phyloP scores from a whole-genome alignment of 192 early-diverging fungal genomes.

The Coemansia sp. region DNA sequence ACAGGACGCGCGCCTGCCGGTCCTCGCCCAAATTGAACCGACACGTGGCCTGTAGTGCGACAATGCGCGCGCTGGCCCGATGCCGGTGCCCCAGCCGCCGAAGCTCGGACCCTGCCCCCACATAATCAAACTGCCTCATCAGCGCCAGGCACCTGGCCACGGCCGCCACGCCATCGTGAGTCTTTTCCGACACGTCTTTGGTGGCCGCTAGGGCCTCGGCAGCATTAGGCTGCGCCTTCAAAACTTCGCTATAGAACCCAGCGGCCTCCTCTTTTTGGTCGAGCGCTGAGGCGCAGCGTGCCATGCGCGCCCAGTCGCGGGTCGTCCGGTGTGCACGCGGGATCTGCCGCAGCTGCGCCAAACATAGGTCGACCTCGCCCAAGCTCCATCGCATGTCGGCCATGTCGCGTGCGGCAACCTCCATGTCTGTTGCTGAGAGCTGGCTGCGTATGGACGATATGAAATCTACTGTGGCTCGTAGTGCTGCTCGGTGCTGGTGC shows the following conservation, averaged over 20 bases:
- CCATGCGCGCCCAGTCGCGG: conserved; percentile 42
- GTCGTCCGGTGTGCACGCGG: conserved; percentile 31
- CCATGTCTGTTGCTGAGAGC: conserved; percentile 25
- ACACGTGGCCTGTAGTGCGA: conserved; percentile 45
- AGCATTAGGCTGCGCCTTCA: conserved; percentile 35
- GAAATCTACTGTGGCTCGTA: conserved; percentile 42
- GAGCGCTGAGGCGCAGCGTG: conserved; percentile 28
- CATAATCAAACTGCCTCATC: conserved; percentile 35
- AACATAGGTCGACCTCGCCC: conserved; percentile 44
- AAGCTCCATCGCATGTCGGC: conserved; percentile 40
- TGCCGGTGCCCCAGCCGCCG: conserved; percentile 24
- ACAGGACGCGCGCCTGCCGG: conserved; percentile 20
- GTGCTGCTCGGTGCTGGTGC: conserved; percentile 30
- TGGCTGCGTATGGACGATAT: conserved; percentile 22
- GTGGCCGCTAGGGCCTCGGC: conserved; percentile 22
- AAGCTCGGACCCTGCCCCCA: conserved; percentile 14
- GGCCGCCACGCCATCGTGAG: conserved; percentile 28
- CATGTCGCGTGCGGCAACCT: conserved; percentile 41
- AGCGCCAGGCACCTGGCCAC: conserved; percentile 19
- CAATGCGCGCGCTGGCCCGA: conserved; percentile 23
- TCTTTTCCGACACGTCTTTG: background rate
- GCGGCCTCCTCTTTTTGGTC: conserved; percentile 31
- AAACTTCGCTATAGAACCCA: conserved; percentile 30
- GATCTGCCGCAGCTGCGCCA: conserved; percentile 53
- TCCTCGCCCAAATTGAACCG: conserved; percentile 27